Evolutionary conservation across 2,329 filamentous ascomycete species (phyloP).

Genomic region (Fusarium beomiforme): DNA sequence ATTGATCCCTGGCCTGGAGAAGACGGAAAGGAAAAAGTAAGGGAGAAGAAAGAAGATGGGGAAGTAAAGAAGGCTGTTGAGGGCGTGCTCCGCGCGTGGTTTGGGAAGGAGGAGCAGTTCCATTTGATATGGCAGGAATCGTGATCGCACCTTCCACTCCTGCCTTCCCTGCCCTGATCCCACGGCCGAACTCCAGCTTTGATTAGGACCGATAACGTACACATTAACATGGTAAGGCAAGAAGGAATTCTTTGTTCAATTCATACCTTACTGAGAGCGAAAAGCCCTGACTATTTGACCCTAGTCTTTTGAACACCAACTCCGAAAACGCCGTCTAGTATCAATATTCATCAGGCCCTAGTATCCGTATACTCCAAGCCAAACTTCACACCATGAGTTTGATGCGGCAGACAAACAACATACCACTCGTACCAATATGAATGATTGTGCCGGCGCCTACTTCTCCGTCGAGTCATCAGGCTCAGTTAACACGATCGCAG

Average conservation of each 20-base stretch:
- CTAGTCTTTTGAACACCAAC: slow-evolving; percentile 5
- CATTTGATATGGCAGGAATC: background rate
- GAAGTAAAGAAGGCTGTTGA: background rate
- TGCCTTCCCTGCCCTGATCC: background rate
- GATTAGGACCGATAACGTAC: background rate
- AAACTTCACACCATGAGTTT: background rate
- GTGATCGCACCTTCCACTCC: background rate
- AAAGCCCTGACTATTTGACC: slow-evolving; percentile 29
- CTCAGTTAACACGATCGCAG: background rate
- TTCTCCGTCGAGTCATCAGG: background rate
- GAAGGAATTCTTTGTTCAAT: background rate
- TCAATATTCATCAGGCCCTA: background rate
- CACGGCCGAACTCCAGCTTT: background rate
- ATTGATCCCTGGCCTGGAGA: background rate
- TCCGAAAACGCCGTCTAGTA: slow-evolving; percentile 6
- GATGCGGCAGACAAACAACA: background rate
- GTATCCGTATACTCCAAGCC: background rate
- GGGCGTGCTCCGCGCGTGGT: background rate
- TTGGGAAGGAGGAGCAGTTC: background rate
- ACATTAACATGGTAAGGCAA: background rate
- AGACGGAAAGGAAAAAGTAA: background rate
- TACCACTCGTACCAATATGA: background rate
- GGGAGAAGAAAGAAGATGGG: no score
- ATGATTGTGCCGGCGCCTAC: background rate
- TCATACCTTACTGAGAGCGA: slow-evolving; percentile 1